Base-by-base conservation (phyloP, 2,329 filamentous ascomycete genomes). In the Penicillium sp. region DNA sequence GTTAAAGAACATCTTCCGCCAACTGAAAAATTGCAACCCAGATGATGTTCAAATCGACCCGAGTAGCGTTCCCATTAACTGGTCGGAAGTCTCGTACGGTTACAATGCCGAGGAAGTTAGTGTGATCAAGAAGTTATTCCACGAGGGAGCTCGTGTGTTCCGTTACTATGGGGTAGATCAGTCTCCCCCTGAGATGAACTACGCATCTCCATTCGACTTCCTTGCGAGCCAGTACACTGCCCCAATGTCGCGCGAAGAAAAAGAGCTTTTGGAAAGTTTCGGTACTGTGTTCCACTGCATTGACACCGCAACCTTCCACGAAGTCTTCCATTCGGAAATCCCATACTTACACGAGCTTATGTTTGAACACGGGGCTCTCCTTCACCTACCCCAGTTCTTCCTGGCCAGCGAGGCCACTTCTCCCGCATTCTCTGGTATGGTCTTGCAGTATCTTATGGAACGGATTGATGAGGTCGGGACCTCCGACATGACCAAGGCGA, bases 271-370 rank as follows among this genome's bases (percentile, higher is more conserved):
- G 7, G 95, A 99, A 78, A 96, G 91, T 2, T 99, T 99, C 72
- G 94, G 93, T 2, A 97, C 94, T 0, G 92, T 99, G 28, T 99
- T 99, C 70, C 94, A 99, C 71, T 95, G 93, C 74, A 94, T 99
- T 61, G 94, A 99, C 69, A 94, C 94, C 2, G 94, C 95, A 11
- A 97, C 93, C 0, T 99, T 99, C 71, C 92, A 99, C 67, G 94
- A 99, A 77, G 91, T 99, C 38, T 99, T 99, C 73, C 90, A 96
- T 70, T 90, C 92, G 58, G 94, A 97, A 77, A 97, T 99, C 58
- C 93, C 93, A 36, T 90, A 91, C 73, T 84, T 99, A 36, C 97
- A 99, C 72, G 89, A 96, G 61, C 93, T 97, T 83, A 97, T 96
- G 76, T 96, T 97, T 71, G 91, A 97, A 71, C 94, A 99, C 73